Base-by-base conservation (phyloP, 129 eudicot genomes). In the Arctium minus region DNA sequence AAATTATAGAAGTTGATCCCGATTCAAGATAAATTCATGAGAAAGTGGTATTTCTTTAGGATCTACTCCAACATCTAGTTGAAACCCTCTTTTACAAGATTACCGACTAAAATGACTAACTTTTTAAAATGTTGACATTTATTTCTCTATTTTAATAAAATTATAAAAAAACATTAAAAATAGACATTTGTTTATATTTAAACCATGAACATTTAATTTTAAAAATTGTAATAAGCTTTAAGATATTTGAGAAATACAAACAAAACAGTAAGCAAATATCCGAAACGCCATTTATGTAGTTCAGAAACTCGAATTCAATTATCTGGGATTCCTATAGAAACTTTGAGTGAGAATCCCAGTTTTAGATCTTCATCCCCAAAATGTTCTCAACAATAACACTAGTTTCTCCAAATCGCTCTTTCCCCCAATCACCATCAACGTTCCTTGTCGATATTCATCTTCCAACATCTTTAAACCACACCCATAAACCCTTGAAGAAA, bases 381-480 rank as follows among this genome's bases (percentile, higher is more conserved):
- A 84, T 80, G 90, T 74, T 87, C 56, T 80, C 89, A 17, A 15
- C 85, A 2, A 40, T 42, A 18, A 76, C 87, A 42, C 22, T 80
- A 11, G 22, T 71, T 78, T 30, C 85, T 7, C 78, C 85, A 1
- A 77, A 84, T 29, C 36, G 77, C 68, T 64, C 22, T 81, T 64
- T 80, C 10, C 48, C 64, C 62, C 87, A 83, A 60, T 70, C 83
- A 60, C 65, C 85, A 64, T 35, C 56, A 5, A 56, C 85, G 4
- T 79, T 65, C n/a, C 35, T 72, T 36, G 29, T 50, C 32, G 77
- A 86, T 74, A 81, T 78, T 86, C 89, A 81, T 37, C 35, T 77
- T 74, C 79, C 72, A 70, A 29, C 71, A 0, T 67, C 48, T 32
- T 75, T 39, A 70, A 83, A 75, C 60, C 85, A 44, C 83, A 70